A percentile compares a stretch with the other conserved stretches of the same genome.
Conservation (phyloP, 2,329 filamentous ascomycete genomes). For the Cadophora malorum region DNA sequence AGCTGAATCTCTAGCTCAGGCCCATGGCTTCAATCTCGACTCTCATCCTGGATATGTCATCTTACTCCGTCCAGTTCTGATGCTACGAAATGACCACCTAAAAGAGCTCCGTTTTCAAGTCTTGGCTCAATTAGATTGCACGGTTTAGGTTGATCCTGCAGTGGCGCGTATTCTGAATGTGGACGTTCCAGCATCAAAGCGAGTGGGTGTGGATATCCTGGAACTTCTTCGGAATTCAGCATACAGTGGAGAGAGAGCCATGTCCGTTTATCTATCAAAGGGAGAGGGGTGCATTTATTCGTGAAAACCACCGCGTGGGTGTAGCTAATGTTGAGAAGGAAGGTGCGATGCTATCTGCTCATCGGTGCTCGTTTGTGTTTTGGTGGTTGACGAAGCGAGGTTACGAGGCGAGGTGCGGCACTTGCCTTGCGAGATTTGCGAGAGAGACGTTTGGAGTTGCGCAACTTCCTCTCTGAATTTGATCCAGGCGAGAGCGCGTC, state of each 20-base stretch:
- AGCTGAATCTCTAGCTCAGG: no score
- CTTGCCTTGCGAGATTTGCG: neutral
- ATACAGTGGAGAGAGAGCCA: neutral
- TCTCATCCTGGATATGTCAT: no score
- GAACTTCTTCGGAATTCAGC: neutral
- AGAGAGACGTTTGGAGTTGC: neutral
- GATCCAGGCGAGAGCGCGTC: neutral
- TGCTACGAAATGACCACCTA: no score
- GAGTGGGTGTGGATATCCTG: neutral
- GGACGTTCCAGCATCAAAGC: neutral
- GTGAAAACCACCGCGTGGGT: neutral
- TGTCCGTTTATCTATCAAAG: neutral
- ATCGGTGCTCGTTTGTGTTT: no score
- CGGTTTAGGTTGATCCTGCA: no score
- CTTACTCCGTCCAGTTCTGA: no score
- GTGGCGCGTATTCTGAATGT: neutral
- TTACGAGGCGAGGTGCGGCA: no score
- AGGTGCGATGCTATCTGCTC: neutral
- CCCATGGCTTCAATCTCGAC: no score
- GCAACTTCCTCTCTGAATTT: neutral
- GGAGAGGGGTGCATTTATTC: neutral
- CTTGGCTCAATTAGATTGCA: neutral
- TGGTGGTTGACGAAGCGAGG: no score
- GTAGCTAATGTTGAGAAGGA: neutral
- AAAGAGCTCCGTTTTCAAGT: no score